Conservation (phyloP, 2,329 filamentous ascomycete genomes). For the Clonostachys chloroleuca region DNA sequence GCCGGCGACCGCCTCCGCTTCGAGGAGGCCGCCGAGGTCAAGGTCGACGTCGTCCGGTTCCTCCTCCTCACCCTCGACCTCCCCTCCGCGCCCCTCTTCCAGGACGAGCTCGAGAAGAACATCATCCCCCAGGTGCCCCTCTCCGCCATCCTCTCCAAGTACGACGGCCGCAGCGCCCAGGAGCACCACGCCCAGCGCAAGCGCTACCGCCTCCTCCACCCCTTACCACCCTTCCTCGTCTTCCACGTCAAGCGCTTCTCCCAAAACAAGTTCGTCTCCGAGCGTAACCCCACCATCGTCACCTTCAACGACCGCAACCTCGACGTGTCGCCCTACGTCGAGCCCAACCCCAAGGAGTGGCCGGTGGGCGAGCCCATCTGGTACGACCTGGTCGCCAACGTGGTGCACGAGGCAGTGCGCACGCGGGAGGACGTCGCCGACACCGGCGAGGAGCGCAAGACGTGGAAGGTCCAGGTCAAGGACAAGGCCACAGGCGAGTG, state of each 20-base stretch:
- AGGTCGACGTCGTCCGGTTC: conserved; percentile 73
- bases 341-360: conserved; percentile 72
- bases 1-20: conserved; percentile 85
- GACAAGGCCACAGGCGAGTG: conserved; percentile 81
- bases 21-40: conserved; percentile 81
- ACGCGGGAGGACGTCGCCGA: conserved; percentile 82
- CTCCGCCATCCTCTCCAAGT: conserved; percentile 80
- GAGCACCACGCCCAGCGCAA: conserved; percentile 86
- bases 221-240: conserved; percentile 83
- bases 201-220: conserved; percentile 84
- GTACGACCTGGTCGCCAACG: conserved; percentile 95
- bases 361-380: conserved; percentile 77
- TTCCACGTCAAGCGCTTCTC: conserved; percentile 98
- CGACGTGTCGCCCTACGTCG: conserved; percentile 86
- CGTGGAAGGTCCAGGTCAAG: conserved; percentile 88
- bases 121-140: conserved; percentile 93
- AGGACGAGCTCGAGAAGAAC: conserved; percentile 89
- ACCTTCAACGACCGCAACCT: conserved; percentile 83
- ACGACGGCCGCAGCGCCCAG: conserved; percentile 82
- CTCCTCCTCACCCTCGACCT: conserved; percentile 91
- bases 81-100: conserved; percentile 87
- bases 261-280: conserved; percentile 92
- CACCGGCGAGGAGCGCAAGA: conserved; percentile 79
- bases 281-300: conserved; percentile 96
- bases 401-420: conserved; percentile 80